phyloP scores from a whole-genome alignment of 169 alveolate species.

The Besnoitia besnoiti region DNA sequence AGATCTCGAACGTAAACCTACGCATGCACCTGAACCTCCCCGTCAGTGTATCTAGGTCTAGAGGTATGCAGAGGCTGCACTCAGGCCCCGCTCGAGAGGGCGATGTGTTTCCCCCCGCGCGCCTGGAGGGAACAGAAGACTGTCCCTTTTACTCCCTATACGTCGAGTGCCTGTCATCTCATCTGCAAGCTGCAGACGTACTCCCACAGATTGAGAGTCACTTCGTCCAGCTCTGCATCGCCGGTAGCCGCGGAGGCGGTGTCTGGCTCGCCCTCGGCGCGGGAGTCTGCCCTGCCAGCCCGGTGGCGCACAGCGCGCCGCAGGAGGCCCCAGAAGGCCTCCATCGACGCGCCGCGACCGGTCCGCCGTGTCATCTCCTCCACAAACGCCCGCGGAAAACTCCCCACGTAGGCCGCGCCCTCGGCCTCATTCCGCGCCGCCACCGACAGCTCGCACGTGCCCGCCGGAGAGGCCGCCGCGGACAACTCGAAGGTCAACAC shows the following conservation, averaged over 20 bases:
- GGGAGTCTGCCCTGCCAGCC: background rate
- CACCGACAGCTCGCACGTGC: background rate
- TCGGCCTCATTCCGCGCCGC: background rate
- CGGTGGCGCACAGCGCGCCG: background rate
- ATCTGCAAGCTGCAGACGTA: too few relatives aligned
- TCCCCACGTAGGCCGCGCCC: background rate
- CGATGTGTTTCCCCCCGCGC: too few relatives aligned
- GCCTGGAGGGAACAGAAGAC: too few relatives aligned
- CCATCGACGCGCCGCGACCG: background rate
- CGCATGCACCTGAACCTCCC: too few relatives aligned
- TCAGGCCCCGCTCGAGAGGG: too few relatives aligned
- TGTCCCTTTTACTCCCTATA: too few relatives aligned
- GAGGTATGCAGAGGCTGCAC: too few relatives aligned
- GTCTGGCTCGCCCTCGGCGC: background rate
- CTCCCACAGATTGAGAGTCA: constrained; percentile 27
- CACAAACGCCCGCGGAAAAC: background rate
- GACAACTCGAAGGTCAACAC: background rate
- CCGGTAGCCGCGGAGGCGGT: background rate
- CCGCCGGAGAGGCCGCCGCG: background rate
- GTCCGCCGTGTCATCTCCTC: constrained; percentile 29
- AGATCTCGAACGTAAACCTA: too few relatives aligned
- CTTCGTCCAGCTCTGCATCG: background rate
- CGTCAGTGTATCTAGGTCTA: too few relatives aligned
- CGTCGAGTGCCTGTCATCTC: too few relatives aligned
- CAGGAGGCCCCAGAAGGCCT: constrained; percentile 4